Conservation (phyloP, 2,329 filamentous ascomycete genomes). For the Calonectria leucothoes region DNA sequence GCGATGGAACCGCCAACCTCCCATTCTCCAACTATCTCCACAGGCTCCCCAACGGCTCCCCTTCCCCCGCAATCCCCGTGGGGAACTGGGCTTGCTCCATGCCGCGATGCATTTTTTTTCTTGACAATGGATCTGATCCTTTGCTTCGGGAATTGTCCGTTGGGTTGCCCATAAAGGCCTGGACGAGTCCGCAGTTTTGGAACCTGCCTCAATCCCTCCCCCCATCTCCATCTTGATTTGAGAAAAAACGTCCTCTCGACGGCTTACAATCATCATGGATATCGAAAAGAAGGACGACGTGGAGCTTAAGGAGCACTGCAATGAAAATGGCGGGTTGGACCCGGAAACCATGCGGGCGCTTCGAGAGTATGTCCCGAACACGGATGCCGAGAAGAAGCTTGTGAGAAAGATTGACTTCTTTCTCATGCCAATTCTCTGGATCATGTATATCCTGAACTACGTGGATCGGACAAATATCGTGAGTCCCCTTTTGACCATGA, state of each 20-base stretch:
- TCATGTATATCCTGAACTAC: slow-evolving; percentile 42
- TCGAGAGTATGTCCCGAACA: slow-evolving; percentile 8
- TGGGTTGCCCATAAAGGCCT: background rate
- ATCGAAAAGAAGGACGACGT: slow-evolving; percentile 7
- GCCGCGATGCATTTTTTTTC: background rate
- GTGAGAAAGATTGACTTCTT: slow-evolving; percentile 57
- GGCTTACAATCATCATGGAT: slow-evolving; percentile 1
- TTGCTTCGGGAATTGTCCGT: background rate
- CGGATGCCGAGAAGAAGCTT: slow-evolving; percentile 48
- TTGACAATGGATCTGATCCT: background rate
- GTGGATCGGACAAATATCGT: slow-evolving; percentile 42
- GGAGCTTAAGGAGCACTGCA: slow-evolving; percentile 11
- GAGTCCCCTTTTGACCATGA: background rate
- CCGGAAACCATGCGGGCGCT: background rate
- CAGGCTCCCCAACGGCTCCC: background rate
- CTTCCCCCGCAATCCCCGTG: slow-evolving; percentile 14
- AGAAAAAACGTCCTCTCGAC: background rate
- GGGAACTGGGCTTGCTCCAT: background rate
- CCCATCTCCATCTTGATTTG: background rate
- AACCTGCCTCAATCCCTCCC: background rate
- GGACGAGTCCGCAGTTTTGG: background rate
- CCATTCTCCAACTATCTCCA: background rate
- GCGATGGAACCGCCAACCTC: background rate
- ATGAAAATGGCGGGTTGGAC: background rate
- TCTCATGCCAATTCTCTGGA: slow-evolving; percentile 60